These are phyloP conservation scores for Hericium alpestre DNA, from an alignment of 768 basidiomycete species.

Conservation along the genomic window DNA sequence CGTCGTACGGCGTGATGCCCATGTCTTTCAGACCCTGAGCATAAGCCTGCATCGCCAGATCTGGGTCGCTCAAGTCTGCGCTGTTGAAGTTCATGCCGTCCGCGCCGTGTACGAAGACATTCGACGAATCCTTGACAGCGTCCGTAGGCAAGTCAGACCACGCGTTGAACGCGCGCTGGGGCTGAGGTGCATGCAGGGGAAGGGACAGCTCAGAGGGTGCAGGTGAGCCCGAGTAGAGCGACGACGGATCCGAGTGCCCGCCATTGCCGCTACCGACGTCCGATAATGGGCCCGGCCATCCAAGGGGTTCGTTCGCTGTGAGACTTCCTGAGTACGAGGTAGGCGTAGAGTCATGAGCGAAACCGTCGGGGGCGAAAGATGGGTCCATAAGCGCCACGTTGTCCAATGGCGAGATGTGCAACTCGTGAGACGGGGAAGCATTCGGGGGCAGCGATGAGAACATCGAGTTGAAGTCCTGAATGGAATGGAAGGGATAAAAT, in stretches of 20 bases:
- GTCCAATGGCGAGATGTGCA: conserved; percentile 13
- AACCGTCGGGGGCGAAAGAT: background rate
- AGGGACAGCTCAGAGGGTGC: conserved; percentile 12
- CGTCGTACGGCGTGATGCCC: conserved; percentile 2
- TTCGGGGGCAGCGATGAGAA: conserved; percentile 7
- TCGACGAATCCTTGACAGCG: background rate
- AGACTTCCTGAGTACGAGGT: background rate
- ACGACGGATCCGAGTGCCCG: conserved; percentile 6
- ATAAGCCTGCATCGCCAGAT: conserved; percentile 9
- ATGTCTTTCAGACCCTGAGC: conserved; percentile 9
- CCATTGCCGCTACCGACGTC: background rate
- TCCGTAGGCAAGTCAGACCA: background rate
- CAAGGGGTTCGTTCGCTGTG: background rate
- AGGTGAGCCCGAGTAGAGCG: conserved; percentile 12
- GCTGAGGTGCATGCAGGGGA: conserved; percentile 9
- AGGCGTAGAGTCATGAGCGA: background rate
- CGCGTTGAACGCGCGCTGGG: conserved; percentile 7
- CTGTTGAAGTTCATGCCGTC: too few relatives aligned
- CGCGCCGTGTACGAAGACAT: too few relatives aligned
- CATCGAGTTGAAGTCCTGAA: conserved; percentile 9
- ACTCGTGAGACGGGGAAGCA: background rate
- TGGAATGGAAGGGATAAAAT: background rate
- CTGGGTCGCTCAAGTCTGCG: background rate
- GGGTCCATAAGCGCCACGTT: background rate
- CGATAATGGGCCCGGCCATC: background rate